Evolutionary conservation across 768 basidiomycete genomes (phyloP).

Genomic region (Clitopilus passeckerianus): DNA sequence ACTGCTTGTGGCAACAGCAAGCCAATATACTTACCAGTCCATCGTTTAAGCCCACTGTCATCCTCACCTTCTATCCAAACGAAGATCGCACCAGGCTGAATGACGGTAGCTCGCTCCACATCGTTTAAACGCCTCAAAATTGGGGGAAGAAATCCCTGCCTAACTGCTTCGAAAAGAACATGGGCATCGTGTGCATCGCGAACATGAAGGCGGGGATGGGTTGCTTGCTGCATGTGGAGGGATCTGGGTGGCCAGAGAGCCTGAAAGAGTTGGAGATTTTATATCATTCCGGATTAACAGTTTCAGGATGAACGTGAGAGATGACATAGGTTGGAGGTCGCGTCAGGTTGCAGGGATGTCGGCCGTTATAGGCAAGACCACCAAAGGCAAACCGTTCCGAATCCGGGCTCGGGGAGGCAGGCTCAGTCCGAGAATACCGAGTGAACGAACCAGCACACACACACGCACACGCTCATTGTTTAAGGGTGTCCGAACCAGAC

Average conservation of each 20-base stretch:
- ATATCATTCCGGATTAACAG: conserved; percentile 17
- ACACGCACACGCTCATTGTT: background rate
- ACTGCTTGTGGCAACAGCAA: background rate
- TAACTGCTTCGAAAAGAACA: conserved; percentile 61
- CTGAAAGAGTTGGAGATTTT: conserved; percentile 11
- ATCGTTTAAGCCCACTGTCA: conserved; percentile 59
- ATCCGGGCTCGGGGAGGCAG: conserved; percentile 19
- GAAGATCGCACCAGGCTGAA: conserved; percentile 59
- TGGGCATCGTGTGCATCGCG: conserved; percentile 65
- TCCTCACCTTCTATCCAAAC: conserved; percentile 71
- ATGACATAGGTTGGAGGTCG: conserved; percentile 12
- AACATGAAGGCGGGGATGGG: conserved; percentile 61
- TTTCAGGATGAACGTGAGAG: conserved; percentile 18
- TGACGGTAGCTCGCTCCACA: conserved; percentile 47
- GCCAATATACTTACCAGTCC: conserved; percentile 41
- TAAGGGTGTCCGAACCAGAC: background rate
- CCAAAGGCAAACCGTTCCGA: conserved; percentile 17
- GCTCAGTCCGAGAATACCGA: conserved; percentile 22
- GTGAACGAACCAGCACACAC: background rate
- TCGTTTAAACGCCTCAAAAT: conserved; percentile 58
- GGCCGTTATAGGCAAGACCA: conserved; percentile 19
- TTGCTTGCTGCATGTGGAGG: conserved; percentile 49
- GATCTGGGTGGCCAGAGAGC: conserved; percentile 1
- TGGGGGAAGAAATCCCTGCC: conserved; percentile 45
- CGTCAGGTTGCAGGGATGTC: conserved; percentile 9